Percentiles rank a stretch among this genome's conserved stretches.
Evolutionary conservation across 2,329 filamentous ascomycete genomes (phyloP).

Genomic region (Pestalotiopsis sp.): DNA sequence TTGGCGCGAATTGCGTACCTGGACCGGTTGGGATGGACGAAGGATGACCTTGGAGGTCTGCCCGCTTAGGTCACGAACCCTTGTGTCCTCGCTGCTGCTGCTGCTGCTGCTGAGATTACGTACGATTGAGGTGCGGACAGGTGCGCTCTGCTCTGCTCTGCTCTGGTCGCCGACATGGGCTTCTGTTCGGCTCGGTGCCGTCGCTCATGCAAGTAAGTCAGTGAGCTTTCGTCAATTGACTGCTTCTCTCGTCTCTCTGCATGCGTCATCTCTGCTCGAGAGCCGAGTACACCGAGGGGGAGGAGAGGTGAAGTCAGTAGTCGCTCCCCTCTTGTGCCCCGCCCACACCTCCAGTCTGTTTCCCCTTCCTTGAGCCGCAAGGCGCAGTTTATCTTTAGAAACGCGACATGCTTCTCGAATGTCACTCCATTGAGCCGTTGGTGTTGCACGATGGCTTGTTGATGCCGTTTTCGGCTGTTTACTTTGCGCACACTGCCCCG

Average conservation of each 20-base stretch:
- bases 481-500: background rate
- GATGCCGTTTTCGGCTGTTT: background rate
- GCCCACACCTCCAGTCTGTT: background rate
- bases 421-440: background rate
- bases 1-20: background rate
- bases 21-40: background rate
- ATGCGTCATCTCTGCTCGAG: background rate
- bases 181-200: background rate
- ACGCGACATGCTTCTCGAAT: constrained; percentile 12
- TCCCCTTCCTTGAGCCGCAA: constrained; percentile 10
- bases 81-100: background rate
- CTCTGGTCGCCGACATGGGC: background rate
- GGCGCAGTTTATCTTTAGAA: constrained; percentile 13
- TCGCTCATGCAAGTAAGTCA: background rate
- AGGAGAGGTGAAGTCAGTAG: background rate
- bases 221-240: background rate
- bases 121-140: background rate
- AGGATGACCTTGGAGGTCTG: background rate
- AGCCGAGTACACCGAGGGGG: background rate
- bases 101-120: background rate
- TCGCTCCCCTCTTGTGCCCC: background rate
- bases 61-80: background rate
- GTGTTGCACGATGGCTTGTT: background rate
- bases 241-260: background rate
- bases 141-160: background rate